Base-by-base conservation (phyloP, 768 basidiomycete genomes). In the Kwoniella europaea region DNA sequence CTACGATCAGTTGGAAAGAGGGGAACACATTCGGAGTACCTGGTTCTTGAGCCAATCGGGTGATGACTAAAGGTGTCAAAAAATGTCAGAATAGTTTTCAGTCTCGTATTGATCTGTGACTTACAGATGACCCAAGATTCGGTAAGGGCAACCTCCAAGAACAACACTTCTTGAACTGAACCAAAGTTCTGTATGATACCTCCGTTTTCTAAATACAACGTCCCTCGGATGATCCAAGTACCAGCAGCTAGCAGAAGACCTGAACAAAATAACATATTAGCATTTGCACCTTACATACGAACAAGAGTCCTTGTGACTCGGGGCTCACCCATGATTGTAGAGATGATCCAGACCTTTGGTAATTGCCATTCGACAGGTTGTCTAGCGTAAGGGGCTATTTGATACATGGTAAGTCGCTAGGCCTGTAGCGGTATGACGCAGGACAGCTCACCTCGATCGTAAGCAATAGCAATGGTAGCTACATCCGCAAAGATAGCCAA, bases 341-440 rank as follows among this genome's bases (percentile, higher is more conserved):
- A 85, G 71, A 87, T 83, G 67, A 86, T 82, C 86, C 86, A 86
- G 6, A 87, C 85, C 76, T 86, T 87, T 18, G 86, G 85, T 18
- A 87, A 74, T 75, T 87, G 86, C 86, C 86, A 87, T 68, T 87
- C 86, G 24, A 87, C 87, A 2, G 86, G 86, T 56, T 81, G 71
- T 35, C 81, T 76, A 12, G 81, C 80, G 71, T 81, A 84, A 1
- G 85, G 85, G 1, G 85, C 85, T 70, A 56, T 43, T 18, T 9
- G 20, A 22, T 43, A 18, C 20, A 4, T 15, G 10, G 29, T 42
- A 10, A 61, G 35, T 20, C 18, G 15, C n/a, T n/a, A 61, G 22
- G 16, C 35, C 29, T 29, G 4, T 6, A 15, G 46, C n/a, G 4
- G 41, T 27, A 43, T 10, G 5, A 64, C 10, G 43, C 0, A 18